phyloP scores from a whole-genome alignment of 768 basidiomycete species.

The Psilocybe cyanescens region DNA sequence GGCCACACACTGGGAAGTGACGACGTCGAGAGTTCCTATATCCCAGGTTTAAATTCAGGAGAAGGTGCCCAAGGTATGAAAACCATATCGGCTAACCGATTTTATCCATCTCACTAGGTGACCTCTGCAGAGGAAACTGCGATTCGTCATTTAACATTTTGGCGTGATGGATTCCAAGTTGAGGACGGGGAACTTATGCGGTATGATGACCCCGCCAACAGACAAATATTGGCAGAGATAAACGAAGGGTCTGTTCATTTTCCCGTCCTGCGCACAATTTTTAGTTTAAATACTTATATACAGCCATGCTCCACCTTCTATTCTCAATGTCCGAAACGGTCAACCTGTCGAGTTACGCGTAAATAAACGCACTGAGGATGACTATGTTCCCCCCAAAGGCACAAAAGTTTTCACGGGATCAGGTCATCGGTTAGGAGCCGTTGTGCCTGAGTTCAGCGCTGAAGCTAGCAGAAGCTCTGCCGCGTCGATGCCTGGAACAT shows the following conservation, averaged over 20 bases:
- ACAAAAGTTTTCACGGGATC: constrained; percentile 65
- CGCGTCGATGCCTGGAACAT: constrained; percentile 61
- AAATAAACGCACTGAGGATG: constrained; percentile 66
- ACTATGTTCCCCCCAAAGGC: constrained; percentile 65
- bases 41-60: constrained; percentile 70
- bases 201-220: constrained; percentile 81
- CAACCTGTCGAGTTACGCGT: constrained; percentile 89
- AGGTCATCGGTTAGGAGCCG: constrained; percentile 83
- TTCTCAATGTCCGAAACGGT: constrained; percentile 73
- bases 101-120: not conserved
- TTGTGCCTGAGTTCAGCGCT: constrained; percentile 52
- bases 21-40: constrained; percentile 75
- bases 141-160: constrained; percentile 83
- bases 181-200: constrained; percentile 86
- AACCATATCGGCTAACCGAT: constrained; percentile 1
- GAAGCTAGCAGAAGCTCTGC: constrained; percentile 7
- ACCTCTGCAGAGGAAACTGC: constrained; percentile 50
- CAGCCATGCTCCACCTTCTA: constrained; percentile 78
- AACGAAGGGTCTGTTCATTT: constrained; percentile 65
- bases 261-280: not conserved
- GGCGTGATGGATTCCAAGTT: constrained; percentile 91
- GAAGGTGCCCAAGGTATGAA: constrained; percentile 27
- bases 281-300: not conserved
- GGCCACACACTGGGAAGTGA: constrained; percentile 91
- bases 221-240: constrained; percentile 72